phyloP scores from a whole-genome alignment of 2,329 filamentous ascomycete species.

The Botrytis tulipae region DNA sequence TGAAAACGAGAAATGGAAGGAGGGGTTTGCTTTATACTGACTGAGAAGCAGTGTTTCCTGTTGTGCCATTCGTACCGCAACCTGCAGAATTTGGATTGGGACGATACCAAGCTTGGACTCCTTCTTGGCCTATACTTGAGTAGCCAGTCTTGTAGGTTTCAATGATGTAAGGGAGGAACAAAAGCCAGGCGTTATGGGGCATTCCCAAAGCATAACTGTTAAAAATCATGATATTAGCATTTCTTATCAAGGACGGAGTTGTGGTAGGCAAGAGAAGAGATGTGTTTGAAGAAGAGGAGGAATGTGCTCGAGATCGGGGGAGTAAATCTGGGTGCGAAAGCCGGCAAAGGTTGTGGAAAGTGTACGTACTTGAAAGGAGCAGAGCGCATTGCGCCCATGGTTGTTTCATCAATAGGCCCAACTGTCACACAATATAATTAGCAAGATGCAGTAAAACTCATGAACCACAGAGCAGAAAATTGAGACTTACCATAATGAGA shows the following conservation, averaged over 20 bases:
- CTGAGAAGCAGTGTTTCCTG: constrained; percentile 6
- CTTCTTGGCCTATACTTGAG: background rate
- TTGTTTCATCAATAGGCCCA: background rate
- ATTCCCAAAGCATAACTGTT: constrained; percentile 9
- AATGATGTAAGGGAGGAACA: constrained; percentile 5
- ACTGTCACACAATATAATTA: background rate
- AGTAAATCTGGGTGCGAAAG: background rate
- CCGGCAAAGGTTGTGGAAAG: background rate
- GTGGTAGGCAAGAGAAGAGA: background rate
- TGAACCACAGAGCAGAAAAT: constrained; percentile 33
- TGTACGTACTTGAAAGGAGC: constrained; percentile 6
- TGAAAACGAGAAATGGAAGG: background rate
- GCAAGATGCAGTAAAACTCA: background rate
- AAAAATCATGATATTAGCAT: background rate
- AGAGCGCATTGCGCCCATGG: background rate
- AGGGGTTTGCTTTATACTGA: background rate
- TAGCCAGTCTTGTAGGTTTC: constrained; percentile 6
- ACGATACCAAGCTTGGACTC: constrained; percentile 6
- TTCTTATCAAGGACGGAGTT: background rate
- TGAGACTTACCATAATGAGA: constrained; percentile 50
- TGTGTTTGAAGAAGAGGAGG: background rate
- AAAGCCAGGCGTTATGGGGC: constrained; percentile 49
- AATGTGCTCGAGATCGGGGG: background rate
- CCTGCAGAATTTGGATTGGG: background rate
- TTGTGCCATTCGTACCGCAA: background rate